Evolutionary conservation across 2,329 filamentous ascomycete genomes (phyloP).

Genomic region (Fusarium hainanense): DNA sequence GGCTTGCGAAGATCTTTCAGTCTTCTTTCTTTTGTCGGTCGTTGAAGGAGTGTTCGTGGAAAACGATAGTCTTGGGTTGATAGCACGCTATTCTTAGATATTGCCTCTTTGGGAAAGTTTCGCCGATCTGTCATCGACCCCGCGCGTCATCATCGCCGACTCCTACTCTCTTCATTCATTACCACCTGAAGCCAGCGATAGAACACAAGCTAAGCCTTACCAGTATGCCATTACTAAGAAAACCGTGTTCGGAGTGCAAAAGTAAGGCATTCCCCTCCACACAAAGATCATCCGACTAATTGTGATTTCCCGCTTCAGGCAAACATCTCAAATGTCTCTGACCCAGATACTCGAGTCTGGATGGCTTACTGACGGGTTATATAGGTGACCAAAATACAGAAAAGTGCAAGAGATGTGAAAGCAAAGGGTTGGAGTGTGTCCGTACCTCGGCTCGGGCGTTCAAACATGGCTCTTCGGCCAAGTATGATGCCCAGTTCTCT

Average conservation of each 20-base stretch:
- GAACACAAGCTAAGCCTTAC: accelerated
- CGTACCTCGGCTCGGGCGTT: constrained; percentile 16
- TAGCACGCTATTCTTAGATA: too few species aligned
- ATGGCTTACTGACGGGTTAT: too few species aligned
- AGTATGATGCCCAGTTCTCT: constrained; percentile 39
- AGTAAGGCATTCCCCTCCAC: too few species aligned
- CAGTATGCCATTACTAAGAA: constrained; percentile 27
- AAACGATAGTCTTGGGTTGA: neutral
- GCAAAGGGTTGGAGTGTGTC: constrained; percentile 27
- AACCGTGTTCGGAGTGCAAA: constrained; percentile 39
- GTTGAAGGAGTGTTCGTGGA: too few species aligned
- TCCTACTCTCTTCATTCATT: neutral
- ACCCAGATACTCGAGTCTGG: too few species aligned
- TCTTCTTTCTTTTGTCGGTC: too few species aligned
- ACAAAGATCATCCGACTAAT: too few species aligned
- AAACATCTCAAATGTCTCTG: too few species aligned
- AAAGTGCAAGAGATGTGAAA: constrained; percentile 17
- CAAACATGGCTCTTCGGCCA: constrained; percentile 37
- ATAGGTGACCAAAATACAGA: constrained; percentile 24
- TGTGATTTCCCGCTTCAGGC: too few species aligned
- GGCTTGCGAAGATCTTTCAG: too few species aligned
- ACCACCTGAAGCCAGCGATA: accelerated
- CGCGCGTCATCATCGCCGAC: constrained; percentile 1
- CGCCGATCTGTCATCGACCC: neutral
- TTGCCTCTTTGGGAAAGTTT: neutral